phyloP scores from a whole-genome alignment of 768 basidiomycete species.

The Lactarius vividus region DNA sequence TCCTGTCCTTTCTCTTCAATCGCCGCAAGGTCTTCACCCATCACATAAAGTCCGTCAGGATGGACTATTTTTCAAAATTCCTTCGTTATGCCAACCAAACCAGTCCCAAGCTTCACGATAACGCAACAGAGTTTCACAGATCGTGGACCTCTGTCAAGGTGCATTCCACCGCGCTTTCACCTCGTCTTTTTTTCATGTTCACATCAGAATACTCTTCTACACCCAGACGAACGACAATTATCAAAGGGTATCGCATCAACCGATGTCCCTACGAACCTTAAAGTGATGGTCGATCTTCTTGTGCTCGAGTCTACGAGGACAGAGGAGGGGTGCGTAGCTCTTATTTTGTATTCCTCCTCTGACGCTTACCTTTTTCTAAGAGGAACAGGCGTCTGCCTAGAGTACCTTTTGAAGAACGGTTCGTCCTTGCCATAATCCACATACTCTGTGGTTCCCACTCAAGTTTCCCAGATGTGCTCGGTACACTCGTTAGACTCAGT shows the following conservation, averaged over 20 bases:
- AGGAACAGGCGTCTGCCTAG: conserved; percentile 83
- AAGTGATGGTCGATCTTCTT: conserved; percentile 80
- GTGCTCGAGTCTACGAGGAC: conserved; percentile 80
- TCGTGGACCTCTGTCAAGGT: conserved; percentile 80
- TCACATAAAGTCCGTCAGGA: conserved; percentile 31
- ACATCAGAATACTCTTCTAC: conserved; percentile 69
- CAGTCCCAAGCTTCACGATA: conserved; percentile 56
- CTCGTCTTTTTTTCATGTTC: conserved; percentile 15
- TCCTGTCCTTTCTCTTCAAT: not conserved
- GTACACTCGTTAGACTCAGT: conserved; percentile 80
- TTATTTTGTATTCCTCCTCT: conserved; percentile 7
- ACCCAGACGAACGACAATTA: conserved; percentile 89
- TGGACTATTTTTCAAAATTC: conserved; percentile 90
- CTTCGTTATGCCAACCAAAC: conserved; percentile 48
- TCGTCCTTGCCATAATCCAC: conserved; percentile 25
- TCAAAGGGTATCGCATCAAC: conserved; percentile 78
- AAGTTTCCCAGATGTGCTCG: conserved; percentile 63
- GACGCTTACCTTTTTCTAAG: conserved; percentile 39
- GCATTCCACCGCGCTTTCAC: conserved; percentile 14
- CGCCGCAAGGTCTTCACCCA: not conserved
- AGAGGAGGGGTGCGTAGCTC: conserved; percentile 78
- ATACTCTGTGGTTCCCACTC: conserved; percentile 3
- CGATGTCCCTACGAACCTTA: conserved; percentile 70
- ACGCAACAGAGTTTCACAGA: conserved; percentile 67
- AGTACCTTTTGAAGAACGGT: conserved; percentile 91